Conservation (phyloP, 108 stramenopile genomes). For the Aurantiochytrium sp. region DNA sequence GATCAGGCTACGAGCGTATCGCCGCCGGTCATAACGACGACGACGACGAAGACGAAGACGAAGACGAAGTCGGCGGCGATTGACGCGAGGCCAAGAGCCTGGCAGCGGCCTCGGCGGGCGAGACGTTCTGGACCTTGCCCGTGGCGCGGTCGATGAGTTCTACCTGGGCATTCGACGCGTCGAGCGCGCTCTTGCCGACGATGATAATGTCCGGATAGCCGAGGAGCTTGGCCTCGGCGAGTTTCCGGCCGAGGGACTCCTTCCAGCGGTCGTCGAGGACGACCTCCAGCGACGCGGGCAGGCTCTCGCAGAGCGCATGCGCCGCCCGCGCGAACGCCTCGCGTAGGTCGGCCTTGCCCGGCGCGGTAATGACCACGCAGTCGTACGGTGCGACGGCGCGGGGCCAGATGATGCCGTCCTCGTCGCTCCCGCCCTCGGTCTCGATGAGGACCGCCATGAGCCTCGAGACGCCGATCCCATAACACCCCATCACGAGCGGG, state of each 20-base stretch:
- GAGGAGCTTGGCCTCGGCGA: neutral
- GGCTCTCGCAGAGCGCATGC: neutral
- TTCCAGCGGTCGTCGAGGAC: slow-evolving; percentile 1
- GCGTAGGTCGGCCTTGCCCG: neutral
- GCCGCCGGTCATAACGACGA: too few species aligned
- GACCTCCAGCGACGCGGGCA: neutral
- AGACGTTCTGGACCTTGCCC: neutral
- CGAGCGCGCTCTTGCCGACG: neutral
- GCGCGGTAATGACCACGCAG: neutral
- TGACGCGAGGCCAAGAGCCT: neutral
- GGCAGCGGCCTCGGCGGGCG: neutral
- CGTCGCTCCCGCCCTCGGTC: neutral
- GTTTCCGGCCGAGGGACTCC: neutral
- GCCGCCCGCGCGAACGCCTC: neutral
- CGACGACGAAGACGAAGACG: too few species aligned
- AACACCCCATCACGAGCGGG: neutral
- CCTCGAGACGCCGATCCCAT: neutral
- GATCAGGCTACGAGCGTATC: too few species aligned
- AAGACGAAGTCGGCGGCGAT: too few species aligned
- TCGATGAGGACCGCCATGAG: slow-evolving; percentile 6
- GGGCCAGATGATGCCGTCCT: slow-evolving; percentile 16
- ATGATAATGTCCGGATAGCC: slow-evolving; percentile 14
- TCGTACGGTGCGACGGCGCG: neutral
- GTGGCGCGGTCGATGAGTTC: slow-evolving; percentile 2
- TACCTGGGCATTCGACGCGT: neutral